Conservation (phyloP, 2,329 filamentous ascomycete genomes). For the Stachybotrys chartarum region DNA sequence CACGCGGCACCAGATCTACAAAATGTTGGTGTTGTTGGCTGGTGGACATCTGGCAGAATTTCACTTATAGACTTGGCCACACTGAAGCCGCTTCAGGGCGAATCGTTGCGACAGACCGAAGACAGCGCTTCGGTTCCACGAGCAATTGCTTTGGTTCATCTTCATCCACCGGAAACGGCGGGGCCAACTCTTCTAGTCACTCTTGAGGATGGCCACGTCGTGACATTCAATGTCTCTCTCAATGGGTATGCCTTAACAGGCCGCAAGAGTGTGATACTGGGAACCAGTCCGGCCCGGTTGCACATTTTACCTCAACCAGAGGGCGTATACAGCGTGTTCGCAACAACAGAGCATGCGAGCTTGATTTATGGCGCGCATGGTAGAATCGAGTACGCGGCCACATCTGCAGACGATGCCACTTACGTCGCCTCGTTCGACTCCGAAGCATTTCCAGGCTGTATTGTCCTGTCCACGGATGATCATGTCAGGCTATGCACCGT, state of each 20-base stretch:
- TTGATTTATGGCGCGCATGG: constrained; percentile 87
- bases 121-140: constrained; percentile 75
- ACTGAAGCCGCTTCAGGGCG: constrained; percentile 58
- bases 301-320: constrained; percentile 65
- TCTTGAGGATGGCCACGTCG: constrained; percentile 85
- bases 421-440: constrained; percentile 78
- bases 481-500: constrained; percentile 75
- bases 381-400: constrained; percentile 84
- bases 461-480: constrained; percentile 70
- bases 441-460: constrained; percentile 70
- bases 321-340: constrained; percentile 74
- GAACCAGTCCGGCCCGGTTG: constrained; percentile 77
- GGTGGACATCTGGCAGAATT: constrained; percentile 78
- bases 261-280: constrained; percentile 76
- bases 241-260: constrained; percentile 56
- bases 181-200: constrained; percentile 78
- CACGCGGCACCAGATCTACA: constrained; percentile 60
- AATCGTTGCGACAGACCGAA: constrained; percentile 49
- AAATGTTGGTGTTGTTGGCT: constrained; percentile 70
- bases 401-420: constrained; percentile 80
- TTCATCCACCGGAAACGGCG: constrained; percentile 53
- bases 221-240: constrained; percentile 69
- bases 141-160: constrained; percentile 70
- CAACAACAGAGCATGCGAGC: constrained; percentile 88
- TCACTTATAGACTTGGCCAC: constrained; percentile 64